Percentiles rank a stretch among this genome's conserved stretches.
Evolutionary conservation across 164 flowering plant species (phyloP).

Genomic region (Houttuynia cordata): DNA sequence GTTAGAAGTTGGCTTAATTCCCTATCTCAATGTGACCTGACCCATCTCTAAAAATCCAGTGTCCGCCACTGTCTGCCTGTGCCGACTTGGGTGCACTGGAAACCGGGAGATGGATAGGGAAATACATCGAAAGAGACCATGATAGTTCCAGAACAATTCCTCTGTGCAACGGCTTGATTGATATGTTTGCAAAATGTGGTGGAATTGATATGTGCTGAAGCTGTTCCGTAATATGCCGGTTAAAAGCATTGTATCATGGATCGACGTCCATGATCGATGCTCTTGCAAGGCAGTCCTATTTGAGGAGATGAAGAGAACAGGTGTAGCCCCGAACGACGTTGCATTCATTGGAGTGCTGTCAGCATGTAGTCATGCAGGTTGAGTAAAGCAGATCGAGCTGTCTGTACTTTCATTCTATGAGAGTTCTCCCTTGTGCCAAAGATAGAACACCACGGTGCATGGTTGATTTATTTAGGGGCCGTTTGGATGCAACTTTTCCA

Average conservation of each 20-base stretch:
- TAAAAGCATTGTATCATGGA: conserved; percentile 11
- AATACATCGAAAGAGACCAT: conserved; percentile 8
- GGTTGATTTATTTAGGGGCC: conserved; percentile 15
- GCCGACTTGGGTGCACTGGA: conserved; percentile 12
- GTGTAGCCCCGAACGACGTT: conserved; percentile 8
- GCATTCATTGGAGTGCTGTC: conserved; percentile 12
- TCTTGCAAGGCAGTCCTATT: conserved; percentile 8
- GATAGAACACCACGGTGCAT: conserved; percentile 13
- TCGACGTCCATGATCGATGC: conserved; percentile 11
- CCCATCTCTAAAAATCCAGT: no score
- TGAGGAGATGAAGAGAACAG: conserved; percentile 8
- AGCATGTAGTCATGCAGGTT: conserved; percentile 14
- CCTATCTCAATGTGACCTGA: no score
- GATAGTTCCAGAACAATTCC: conserved; percentile 1
- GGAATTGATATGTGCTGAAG: conserved; percentile 8
- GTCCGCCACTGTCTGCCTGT: no score
- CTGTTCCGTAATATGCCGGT: conserved; percentile 7
- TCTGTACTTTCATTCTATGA: conserved; percentile 6
- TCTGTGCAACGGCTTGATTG: conserved; percentile 9
- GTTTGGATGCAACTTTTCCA: no score
- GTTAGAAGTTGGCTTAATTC: no score
- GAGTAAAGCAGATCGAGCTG: conserved; percentile 10
- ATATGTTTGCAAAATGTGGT: conserved; percentile 15
- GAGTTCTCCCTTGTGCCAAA: conserved; percentile 7
- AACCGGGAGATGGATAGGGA: conserved; percentile 11